A percentile compares a stretch with the other conserved stretches of the same genome.
Evolutionary conservation across 1,284 basidiomycete species (phyloP).

Genomic region (Mrakiaceae sp.): DNA sequence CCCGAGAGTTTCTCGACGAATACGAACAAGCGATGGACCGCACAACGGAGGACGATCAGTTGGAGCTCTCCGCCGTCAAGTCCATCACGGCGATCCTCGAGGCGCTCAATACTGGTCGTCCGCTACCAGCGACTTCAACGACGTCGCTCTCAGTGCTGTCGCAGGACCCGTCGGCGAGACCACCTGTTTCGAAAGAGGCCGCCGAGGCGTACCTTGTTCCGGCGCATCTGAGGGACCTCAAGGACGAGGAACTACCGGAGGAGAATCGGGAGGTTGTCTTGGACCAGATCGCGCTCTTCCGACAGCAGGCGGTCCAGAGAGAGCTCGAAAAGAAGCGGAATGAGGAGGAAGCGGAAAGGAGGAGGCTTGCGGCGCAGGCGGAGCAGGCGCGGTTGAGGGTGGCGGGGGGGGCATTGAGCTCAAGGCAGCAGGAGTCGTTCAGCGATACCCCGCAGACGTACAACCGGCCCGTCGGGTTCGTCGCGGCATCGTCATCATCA

Average conservation of each 20-base stretch:
- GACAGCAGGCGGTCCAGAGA: conserved; percentile 71
- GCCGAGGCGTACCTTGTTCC: conserved; percentile 64
- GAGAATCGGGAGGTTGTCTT: conserved; percentile 85
- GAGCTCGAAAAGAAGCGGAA: conserved; percentile 72
- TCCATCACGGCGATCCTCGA: conserved; percentile 32
- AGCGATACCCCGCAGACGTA: conserved; percentile 63
- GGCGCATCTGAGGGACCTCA: conserved; percentile 84
- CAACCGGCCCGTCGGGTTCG: conserved; percentile 64
- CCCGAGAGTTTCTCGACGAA: conserved; percentile 69
- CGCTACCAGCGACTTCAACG: conserved; percentile 42
- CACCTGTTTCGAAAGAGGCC: conserved; percentile 44
- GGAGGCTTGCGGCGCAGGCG: conserved; percentile 19
- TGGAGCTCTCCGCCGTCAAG: conserved; percentile 29
- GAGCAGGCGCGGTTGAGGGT: conserved; percentile 5
- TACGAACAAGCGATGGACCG: conserved; percentile 66
- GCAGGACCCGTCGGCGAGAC: conserved; percentile 24
- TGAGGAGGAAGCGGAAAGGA: conserved; percentile 38
- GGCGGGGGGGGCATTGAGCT: conserved; percentile 10
- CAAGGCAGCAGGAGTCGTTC: conserved; percentile 21
- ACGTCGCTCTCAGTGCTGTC: conserved; percentile 23
- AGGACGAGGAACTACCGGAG: conserved; percentile 91
- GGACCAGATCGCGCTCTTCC: conserved; percentile 86
- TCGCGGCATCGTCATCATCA: conserved; percentile 34
- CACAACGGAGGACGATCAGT: conserved; percentile 45
- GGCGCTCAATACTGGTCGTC: conserved; percentile 25